Conservation (phyloP, 768 basidiomycete species). For the Collybia nuda region DNA sequence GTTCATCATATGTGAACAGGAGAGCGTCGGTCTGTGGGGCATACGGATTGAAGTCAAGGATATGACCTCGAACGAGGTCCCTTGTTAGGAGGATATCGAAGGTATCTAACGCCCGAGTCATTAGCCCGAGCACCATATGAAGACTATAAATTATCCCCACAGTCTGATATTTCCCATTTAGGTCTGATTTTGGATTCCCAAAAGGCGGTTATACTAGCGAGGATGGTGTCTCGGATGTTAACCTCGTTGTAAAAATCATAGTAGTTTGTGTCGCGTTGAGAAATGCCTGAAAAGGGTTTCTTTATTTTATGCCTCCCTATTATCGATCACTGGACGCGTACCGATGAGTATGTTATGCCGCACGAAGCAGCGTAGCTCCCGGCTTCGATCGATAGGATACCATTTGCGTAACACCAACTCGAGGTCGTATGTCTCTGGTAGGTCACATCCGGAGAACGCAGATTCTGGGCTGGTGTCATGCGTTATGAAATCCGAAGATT, state of each 20-base stretch:
- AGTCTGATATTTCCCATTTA: constrained; percentile 62
- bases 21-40: constrained; percentile 84
- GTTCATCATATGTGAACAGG: constrained; percentile 81
- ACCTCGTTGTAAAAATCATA: constrained; percentile 84
- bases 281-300: constrained; percentile 53
- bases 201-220: constrained; percentile 49
- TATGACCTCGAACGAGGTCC: constrained; percentile 70
- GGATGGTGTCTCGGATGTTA: constrained; percentile 51
- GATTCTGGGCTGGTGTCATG: constrained; percentile 66
- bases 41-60: constrained; percentile 93
- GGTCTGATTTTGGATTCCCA: constrained; percentile 69
- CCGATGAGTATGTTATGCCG: constrained; percentile 70
- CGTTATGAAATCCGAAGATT: constrained; percentile 87
- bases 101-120: constrained; percentile 48
- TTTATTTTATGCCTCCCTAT: neutral
- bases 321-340: constrained; percentile 34
- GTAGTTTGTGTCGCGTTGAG: constrained; percentile 86
- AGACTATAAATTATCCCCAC: constrained; percentile 42
- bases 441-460: constrained; percentile 69
- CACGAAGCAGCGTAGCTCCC: constrained; percentile 92
- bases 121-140: neutral
- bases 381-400: constrained; percentile 80
- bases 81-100: constrained; percentile 89
- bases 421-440: constrained; percentile 45
- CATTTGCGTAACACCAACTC: constrained; percentile 91